Evolutionary conservation across 2,329 filamentous ascomycete genomes (phyloP), one percentile per base, ranked within the genome.

Genomic region (Aureobasidium mangrovei): DNA sequence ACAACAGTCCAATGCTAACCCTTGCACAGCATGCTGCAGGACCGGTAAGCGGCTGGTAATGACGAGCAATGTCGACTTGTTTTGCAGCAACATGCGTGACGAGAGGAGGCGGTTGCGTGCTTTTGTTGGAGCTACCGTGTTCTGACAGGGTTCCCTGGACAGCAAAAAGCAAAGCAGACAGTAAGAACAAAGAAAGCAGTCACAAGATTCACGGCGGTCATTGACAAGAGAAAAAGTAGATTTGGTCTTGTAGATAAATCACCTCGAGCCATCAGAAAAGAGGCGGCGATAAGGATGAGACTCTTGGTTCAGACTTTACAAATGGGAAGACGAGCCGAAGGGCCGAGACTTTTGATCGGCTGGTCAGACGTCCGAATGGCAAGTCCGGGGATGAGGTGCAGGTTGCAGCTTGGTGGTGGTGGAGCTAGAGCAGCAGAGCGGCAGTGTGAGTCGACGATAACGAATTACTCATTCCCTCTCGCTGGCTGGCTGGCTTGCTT

Each of bases 1-100:
- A 32, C 33, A 31, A 24, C 33, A 24, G n/a, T 26, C n/a, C 4
- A 8, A 38, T 33, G 9, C 10, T 18, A 24, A 47, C 10, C 33
- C 4, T 7, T 28, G 33, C 29, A 47, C 45, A 47, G 6, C 45
- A 47, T 32, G 2, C 36, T 47, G 45, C 45, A 33, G n/a, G 33
- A 24, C 36, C 28, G 24, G 10, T 1, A 24, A 4, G 28, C 46
- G 12, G n/a, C 4, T 49, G 36, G 31, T 18, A n/a, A 38, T 49
- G 46, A 27, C 36, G 46, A 49, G n/a, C 3, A 49, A 49, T 49
- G 7, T 18, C 18, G 46, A 39, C 31, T 8, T 39, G 27, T 4
- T 32, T 51, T 51, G 47, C 47, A 38, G 42, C 38, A 51, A 41
- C 38, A 29, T 27, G 47, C 47, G 47, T 51, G 47, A 51, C 31